Evolutionary conservation across 768 basidiomycete genomes (phyloP), one percentile per base, ranked within the genome.

Genomic region (Suillus brevipes): DNA sequence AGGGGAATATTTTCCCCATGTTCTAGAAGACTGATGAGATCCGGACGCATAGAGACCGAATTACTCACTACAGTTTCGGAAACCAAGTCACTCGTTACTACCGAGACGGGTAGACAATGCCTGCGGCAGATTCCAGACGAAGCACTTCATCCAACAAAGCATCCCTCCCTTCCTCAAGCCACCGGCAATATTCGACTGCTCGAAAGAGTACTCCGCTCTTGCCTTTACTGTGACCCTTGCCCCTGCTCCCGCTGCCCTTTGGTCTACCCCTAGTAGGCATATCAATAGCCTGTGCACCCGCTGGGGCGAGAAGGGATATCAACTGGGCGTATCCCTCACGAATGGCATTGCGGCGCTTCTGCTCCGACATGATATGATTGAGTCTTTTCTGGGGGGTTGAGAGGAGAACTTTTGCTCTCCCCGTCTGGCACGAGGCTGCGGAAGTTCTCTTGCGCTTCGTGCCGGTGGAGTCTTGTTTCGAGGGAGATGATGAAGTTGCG

Each of bases 331-430:
- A 97, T 47, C 94, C 94, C 67, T 92, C 89, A 49, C 92, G 88
- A 69, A 97, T 97, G 60, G 92, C 91, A 71, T 96, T 96, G 12
- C 95, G 87, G 9, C 95, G 91, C 72, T 93, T 93, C 78, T 97
- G 94, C 74, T 97, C 95, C 8, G 92, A 94, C 85, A 94, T 89
- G 81, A 97, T 95, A 80, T 97, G 94, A 74, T 95, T 95, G 18
- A 93, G 85, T 14, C 94, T 86, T 72, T 95, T 94, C 77, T 96
- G 92, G 0, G 92, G 92, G 5, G 87, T 88, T 7, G 92, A 90
- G 31, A 95, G 82, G 23, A 92, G 84, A 0, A 88, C 82, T 68
- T 91, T 92, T 25, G 82, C 61, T 65, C 83, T 81, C 53, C 80
- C 69, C 28, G 71, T 49, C 64, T 78, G 75, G 42, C 64, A 71